phyloP scores from a whole-genome alignment of 108 stramenopile genomes.

The Nannochloropsis gaditana region DNA sequence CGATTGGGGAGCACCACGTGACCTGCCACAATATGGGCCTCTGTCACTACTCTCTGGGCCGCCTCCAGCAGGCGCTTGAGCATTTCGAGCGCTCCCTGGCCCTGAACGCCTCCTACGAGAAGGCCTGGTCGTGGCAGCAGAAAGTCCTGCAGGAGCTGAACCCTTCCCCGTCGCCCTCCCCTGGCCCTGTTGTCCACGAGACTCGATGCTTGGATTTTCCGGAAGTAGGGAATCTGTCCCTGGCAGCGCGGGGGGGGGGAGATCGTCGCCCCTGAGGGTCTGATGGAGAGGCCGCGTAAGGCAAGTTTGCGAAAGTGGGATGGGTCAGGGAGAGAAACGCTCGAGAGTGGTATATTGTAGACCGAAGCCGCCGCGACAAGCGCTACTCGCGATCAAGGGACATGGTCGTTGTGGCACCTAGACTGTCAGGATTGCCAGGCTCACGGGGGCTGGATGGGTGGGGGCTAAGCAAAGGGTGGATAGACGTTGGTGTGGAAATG shows the following conservation, averaged over 20 bases:
- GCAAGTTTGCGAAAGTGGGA: too few relatives aligned
- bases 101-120: conserved; percentile 57
- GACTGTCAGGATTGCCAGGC: too few relatives aligned
- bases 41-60: conserved; percentile 59
- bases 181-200: neutral
- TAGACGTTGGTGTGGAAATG: too few relatives aligned
- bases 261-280: too few relatives aligned
- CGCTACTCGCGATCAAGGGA: too few relatives aligned
- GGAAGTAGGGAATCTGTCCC: neutral
- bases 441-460: too few relatives aligned
- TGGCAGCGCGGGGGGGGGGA: neutral
- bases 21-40: conserved; percentile 68
- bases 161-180: neutral
- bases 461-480: too few relatives aligned
- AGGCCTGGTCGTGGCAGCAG: conserved; percentile 57
- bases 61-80: conserved; percentile 32
- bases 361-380: too few relatives aligned
- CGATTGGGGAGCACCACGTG: conserved; percentile 65
- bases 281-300: too few relatives aligned
- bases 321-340: too few relatives aligned
- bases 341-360: too few relatives aligned
- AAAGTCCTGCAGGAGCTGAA: conserved; percentile 43
- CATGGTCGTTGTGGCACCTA: too few relatives aligned
- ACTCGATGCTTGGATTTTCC: neutral
- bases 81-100: conserved; percentile 52